Evolutionary conservation across 129 eudicot genomes (phyloP).

Genomic region (Scalesia atractyloides): DNA sequence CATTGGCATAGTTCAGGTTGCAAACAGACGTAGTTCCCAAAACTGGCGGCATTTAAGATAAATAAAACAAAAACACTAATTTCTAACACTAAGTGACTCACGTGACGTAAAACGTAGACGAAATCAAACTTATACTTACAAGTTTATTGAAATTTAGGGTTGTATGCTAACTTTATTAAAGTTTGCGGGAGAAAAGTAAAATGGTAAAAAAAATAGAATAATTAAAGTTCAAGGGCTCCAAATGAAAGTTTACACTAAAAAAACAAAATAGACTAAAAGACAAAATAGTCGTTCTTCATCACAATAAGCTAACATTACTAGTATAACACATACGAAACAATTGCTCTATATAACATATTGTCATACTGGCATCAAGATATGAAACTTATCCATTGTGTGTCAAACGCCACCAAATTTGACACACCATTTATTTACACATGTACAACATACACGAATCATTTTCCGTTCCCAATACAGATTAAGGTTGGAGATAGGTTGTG

Average conservation of each 20-base stretch:
- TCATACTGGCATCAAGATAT: not conserved
- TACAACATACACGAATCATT: not conserved
- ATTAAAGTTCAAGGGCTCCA: too few relatives aligned
- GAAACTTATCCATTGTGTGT: not conserved
- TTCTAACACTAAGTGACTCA: too few relatives aligned
- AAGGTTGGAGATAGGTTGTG: conserved; percentile 9
- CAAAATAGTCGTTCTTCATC: too few relatives aligned
- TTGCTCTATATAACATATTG: not conserved
- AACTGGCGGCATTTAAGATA: not conserved
- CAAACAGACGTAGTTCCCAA: not conserved
- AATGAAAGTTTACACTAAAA: too few relatives aligned
- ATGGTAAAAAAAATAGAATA: too few relatives aligned
- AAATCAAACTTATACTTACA: too few relatives aligned
- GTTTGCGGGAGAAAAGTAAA: not conserved
- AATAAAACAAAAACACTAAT: not conserved
- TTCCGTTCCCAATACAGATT: not conserved
- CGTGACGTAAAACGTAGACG: too few relatives aligned
- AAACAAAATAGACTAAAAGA: too few relatives aligned
- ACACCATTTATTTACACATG: not conserved
- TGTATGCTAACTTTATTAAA: too few relatives aligned
- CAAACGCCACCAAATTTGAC: not conserved
- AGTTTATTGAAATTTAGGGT: too few relatives aligned
- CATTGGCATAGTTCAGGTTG: conserved; percentile 20
- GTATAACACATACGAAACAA: not conserved
- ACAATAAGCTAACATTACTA: not conserved